phyloP scores from a whole-genome alignment of 805 yeast genomes.

The Naumovozyma baii region DNA sequence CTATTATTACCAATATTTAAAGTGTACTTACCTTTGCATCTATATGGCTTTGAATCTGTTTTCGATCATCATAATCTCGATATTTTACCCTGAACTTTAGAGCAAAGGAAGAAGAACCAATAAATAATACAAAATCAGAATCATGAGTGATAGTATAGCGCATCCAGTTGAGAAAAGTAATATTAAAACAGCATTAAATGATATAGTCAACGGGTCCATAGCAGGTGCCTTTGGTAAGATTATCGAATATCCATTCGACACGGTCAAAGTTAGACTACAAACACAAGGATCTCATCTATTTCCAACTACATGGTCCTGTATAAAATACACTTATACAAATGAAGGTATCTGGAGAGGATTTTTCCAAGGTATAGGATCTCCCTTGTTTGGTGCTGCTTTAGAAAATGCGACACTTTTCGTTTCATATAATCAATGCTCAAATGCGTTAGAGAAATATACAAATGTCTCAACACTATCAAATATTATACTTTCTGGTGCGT shows the following conservation, averaged over 20 bases:
- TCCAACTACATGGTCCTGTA: constrained; percentile 55
- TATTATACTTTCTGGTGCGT: constrained; percentile 61
- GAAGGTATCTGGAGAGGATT: constrained; percentile 72
- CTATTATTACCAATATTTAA: too few relatives aligned
- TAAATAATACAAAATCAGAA: too few relatives aligned
- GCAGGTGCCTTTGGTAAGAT: constrained; percentile 80
- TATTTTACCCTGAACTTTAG: too few relatives aligned
- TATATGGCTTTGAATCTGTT: too few relatives aligned
- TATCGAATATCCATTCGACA: constrained; percentile 88
- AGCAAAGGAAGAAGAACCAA: too few relatives aligned
- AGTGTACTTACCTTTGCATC: too few relatives aligned
- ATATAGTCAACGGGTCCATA: constrained; percentile 32
- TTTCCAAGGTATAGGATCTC: constrained; percentile 70
- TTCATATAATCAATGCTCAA: constrained; percentile 44
- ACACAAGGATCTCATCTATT: constrained; percentile 56
- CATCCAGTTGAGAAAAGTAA: background rate
- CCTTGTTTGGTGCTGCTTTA: constrained; percentile 80
- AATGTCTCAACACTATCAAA: constrained; percentile 32
- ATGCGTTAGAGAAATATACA: constrained; percentile 24
- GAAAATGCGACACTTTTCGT: constrained; percentile 78
- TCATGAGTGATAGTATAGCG: background rate
- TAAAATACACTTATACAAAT: constrained; percentile 44
- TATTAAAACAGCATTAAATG: constrained; percentile 22
- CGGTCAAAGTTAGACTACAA: constrained; percentile 79
- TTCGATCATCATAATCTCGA: too few relatives aligned